These are phyloP conservation scores for Penicillium paradoxum DNA, from an alignment of 495 filamentous ascomycete species.

Conservation along the genomic window DNA sequence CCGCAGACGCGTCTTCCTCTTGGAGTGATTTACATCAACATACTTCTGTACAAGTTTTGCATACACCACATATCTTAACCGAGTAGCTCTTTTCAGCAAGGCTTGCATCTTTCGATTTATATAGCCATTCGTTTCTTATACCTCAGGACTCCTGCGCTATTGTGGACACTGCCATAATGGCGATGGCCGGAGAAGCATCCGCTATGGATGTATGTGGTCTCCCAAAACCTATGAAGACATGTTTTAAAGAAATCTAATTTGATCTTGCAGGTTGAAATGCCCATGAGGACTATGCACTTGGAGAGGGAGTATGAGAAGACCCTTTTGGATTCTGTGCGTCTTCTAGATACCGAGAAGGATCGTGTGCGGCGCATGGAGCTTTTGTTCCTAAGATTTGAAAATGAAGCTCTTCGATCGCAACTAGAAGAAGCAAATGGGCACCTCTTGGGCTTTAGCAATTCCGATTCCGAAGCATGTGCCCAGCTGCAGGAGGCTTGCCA, in stretches of 20 bases:
- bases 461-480: conserved; percentile 50
- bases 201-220: conserved; percentile 26
- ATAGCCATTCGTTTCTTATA: not conserved
- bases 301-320: conserved; percentile 64
- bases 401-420: conserved; percentile 57
- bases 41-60: not conserved
- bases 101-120: not conserved
- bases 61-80: no score
- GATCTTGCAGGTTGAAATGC: conserved; percentile 34
- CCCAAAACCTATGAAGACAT: not conserved
- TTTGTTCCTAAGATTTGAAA: conserved; percentile 66
- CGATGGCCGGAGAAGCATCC: conserved; percentile 16
- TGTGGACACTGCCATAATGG: conserved; percentile 5
- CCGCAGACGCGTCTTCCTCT: conserved; percentile 1
- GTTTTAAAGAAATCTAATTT: conserved; percentile 11
- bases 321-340: conserved; percentile 50
- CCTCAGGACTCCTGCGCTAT: not conserved
- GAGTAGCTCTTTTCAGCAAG: not conserved
- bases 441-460: conserved; percentile 41
- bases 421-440: conserved; percentile 52
- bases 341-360: conserved; percentile 63
- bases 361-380: conserved; percentile 61
- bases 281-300: conserved; percentile 44
- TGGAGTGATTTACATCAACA: not conserved
- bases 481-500: conserved; percentile 54